phyloP scores from a whole-genome alignment of 2,329 filamentous ascomycete species.

The Botryotinia narcissicola region DNA sequence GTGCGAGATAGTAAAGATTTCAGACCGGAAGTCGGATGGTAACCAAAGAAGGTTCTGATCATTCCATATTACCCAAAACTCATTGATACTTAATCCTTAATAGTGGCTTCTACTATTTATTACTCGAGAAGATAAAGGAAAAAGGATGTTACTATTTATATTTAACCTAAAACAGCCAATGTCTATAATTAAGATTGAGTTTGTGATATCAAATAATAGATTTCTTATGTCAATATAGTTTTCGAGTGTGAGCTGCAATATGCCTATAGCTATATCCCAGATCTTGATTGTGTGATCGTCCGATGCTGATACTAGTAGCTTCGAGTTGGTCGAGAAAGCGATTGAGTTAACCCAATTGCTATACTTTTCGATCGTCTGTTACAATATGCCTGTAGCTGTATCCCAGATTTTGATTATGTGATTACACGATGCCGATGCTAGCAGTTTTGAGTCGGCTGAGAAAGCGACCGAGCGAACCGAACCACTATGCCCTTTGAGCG shows the following conservation, averaged over 20 bases:
- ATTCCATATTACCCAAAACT: conserved; percentile 21
- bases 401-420: too few relatives aligned
- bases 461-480: too few relatives aligned
- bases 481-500: too few relatives aligned
- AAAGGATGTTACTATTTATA: background rate
- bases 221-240: background rate
- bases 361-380: background rate
- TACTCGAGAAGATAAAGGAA: background rate
- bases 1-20: conserved; percentile 21
- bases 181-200: background rate
- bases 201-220: background rate
- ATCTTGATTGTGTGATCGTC: background rate
- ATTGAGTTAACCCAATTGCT: background rate
- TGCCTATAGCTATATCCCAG: background rate
- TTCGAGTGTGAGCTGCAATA: background rate
- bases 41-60: conserved; percentile 28
- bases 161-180: background rate
- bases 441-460: too few relatives aligned
- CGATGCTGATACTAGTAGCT: background rate
- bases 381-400: too few relatives aligned
- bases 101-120: conserved; percentile 20
- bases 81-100: conserved; percentile 24
- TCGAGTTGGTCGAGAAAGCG: background rate
- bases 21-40: conserved; percentile 24
- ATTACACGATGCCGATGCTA: too few relatives aligned